phyloP scores from a whole-genome alignment of 2,329 filamentous ascomycete genomes.

The Exophiala alcalophila region DNA sequence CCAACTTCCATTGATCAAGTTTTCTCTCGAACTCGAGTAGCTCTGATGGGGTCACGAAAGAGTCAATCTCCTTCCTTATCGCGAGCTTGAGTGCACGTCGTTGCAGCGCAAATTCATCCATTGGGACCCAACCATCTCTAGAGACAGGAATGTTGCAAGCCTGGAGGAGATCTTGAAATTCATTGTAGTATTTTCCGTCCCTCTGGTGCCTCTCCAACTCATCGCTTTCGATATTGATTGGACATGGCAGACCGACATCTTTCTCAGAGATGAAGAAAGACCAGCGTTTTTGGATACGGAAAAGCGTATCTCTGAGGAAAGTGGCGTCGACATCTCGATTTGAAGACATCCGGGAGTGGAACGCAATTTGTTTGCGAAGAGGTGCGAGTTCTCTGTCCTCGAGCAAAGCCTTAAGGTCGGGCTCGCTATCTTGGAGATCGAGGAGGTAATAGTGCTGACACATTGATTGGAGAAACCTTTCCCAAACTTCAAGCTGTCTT shows the following conservation, averaged over 20 bases:
- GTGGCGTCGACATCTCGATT: slow-evolving; percentile 12
- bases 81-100: too few species aligned
- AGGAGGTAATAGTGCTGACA: slow-evolving; percentile 9
- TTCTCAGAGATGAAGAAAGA: not conserved
- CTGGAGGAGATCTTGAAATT: slow-evolving; percentile 10
- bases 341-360: not conserved
- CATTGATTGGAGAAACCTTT: slow-evolving; percentile 10
- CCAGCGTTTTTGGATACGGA: slow-evolving; percentile 10
- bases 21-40: slow-evolving; percentile 1
- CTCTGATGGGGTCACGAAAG: too few species aligned
- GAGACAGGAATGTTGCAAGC: slow-evolving; percentile 5
- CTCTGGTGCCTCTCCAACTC: slow-evolving; percentile 7
- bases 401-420: slow-evolving; percentile 3
- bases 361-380: slow-evolving; percentile 11
- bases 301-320: slow-evolving; percentile 13
- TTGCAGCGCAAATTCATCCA: slow-evolving; percentile 8
- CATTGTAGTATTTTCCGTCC: slow-evolving; percentile 8
- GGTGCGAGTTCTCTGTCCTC: slow-evolving; percentile 7
- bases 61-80: too few species aligned
- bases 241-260: not conserved
- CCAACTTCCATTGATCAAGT: slow-evolving; percentile 5
- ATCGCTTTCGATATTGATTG: slow-evolving; percentile 3
- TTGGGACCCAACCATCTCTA: slow-evolving; percentile 7
- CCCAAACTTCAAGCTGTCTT: slow-evolving; percentile 17
- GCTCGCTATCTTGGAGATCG: slow-evolving; percentile 1